Conservation (phyloP, 2,329 filamentous ascomycete genomes). For the Neonectria magnoliae region DNA sequence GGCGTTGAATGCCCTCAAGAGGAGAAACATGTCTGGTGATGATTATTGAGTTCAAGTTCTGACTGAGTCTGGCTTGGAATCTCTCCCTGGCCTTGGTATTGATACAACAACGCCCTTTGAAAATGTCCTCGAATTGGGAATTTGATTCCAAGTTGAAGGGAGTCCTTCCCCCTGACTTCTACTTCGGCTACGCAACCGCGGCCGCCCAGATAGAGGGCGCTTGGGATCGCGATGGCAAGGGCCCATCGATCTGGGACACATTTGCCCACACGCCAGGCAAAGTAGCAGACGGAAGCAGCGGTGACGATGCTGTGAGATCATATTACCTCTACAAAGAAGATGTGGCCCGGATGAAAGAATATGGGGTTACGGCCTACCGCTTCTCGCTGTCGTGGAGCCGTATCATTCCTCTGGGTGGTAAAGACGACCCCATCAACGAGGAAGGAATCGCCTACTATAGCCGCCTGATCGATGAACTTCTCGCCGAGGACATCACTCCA, state of each 20-base stretch:
- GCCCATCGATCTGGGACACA: conserved; percentile 53
- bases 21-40: not conserved
- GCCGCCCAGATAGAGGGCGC: conserved; percentile 50
- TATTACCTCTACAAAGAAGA: conserved; percentile 61
- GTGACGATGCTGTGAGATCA: conserved; percentile 50
- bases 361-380: conserved; percentile 68
- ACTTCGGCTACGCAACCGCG: conserved; percentile 25
- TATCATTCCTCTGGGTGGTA: conserved; percentile 71
- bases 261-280: conserved; percentile 52
- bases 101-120: not conserved
- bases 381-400: conserved; percentile 74
- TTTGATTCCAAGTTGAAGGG: conserved; percentile 22
- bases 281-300: conserved; percentile 52
- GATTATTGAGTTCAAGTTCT: not conserved
- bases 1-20: not conserved
- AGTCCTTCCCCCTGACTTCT: conserved; percentile 18
- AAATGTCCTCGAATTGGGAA: conserved; percentile 16
- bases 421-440: conserved; percentile 70
- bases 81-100: not conserved
- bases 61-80: not conserved
- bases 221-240: conserved; percentile 54
- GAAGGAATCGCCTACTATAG: conserved; percentile 68
- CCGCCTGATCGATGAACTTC: conserved; percentile 67
- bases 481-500: conserved; percentile 63
- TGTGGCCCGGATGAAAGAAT: conserved; percentile 63